Evolutionary conservation across 2,329 filamentous ascomycete genomes (phyloP).

Genomic region (Myrmaecium sp.): DNA sequence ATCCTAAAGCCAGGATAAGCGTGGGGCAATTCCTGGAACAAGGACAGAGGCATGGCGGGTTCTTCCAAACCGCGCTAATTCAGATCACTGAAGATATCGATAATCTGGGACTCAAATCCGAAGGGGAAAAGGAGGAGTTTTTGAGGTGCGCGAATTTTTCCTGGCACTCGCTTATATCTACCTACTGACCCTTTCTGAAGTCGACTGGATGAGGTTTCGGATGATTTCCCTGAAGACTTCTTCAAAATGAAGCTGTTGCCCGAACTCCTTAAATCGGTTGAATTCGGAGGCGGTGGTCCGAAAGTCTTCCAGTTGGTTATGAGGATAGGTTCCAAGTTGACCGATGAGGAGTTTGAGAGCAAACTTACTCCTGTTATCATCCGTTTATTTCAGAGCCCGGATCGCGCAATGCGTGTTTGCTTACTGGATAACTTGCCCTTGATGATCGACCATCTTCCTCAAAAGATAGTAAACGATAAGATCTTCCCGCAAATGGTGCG

Average conservation of each 20-base stretch:
- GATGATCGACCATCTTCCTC: constrained; percentile 81
- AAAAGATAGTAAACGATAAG: constrained; percentile 85
- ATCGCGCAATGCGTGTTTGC: constrained; percentile 81
- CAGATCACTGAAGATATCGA: constrained; percentile 86
- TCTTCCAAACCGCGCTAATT: constrained; percentile 87
- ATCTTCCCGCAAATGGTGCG: constrained; percentile 94
- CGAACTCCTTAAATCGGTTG: constrained; percentile 94
- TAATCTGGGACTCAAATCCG: constrained; percentile 73
- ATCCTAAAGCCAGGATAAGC: constrained; percentile 75
- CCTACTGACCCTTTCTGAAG: constrained; percentile 13
- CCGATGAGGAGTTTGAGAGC: constrained; percentile 74
- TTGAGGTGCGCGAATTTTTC: constrained; percentile 38
- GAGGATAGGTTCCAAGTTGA: constrained; percentile 76
- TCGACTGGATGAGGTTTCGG: constrained; percentile 69
- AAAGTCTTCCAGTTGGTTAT: constrained; percentile 79
- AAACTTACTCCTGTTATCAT: constrained; percentile 76
- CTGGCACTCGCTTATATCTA: constrained; percentile 2
- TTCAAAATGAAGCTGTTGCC: constrained; percentile 95
- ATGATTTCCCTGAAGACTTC: constrained; percentile 95
- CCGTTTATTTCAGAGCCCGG: constrained; percentile 75
- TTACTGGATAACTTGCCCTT: constrained; percentile 72
- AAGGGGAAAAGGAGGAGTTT: constrained; percentile 70
- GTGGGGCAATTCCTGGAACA: constrained; percentile 80
- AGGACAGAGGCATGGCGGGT: constrained; percentile 62
- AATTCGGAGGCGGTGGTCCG: constrained; percentile 88